A percentile compares a stretch with the other conserved stretches of the same genome.
phyloP scores from a whole-genome alignment of 1,284 basidiomycete genomes.

The Hemileia vastatrix region DNA sequence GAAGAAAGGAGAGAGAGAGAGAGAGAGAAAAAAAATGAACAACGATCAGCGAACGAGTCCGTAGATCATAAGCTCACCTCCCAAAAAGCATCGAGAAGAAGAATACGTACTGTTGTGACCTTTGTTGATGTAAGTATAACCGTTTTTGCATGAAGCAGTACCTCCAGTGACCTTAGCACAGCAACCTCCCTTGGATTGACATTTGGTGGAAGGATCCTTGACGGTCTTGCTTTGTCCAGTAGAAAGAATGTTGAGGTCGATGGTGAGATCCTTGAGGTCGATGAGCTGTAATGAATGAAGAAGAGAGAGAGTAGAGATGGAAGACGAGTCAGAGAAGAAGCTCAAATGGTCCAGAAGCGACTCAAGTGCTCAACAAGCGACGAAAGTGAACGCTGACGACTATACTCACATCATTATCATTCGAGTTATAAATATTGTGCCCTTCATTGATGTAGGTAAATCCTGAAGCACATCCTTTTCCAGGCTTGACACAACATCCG shows the following conservation, averaged over 20 bases:
- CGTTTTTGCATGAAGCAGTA: not conserved
- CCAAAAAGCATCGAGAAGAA: too few relatives aligned
- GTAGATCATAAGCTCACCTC: too few relatives aligned
- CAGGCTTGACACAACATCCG: not conserved
- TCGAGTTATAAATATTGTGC: not conserved
- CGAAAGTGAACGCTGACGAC: not conserved
- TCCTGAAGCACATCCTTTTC: not conserved
- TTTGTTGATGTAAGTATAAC: not conserved
- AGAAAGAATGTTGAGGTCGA: too few relatives aligned
- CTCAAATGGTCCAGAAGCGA: too few relatives aligned
- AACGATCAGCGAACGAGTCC: not conserved
- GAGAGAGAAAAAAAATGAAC: not conserved
- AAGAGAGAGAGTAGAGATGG: not conserved
- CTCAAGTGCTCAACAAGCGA: too few relatives aligned
- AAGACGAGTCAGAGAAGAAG: too few relatives aligned
- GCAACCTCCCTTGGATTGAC: too few relatives aligned
- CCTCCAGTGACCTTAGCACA: too few relatives aligned
- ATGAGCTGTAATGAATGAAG: not conserved
- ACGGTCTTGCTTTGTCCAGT: too few relatives aligned
- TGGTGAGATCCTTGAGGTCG: not conserved
- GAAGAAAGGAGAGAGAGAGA: not conserved
- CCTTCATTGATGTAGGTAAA: not conserved
- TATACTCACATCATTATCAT: not conserved
- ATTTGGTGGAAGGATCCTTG: too few relatives aligned
- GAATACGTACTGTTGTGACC: not conserved